phyloP scores from a whole-genome alignment of 116 monocot species.

The Trichopus zeylanicus region DNA sequence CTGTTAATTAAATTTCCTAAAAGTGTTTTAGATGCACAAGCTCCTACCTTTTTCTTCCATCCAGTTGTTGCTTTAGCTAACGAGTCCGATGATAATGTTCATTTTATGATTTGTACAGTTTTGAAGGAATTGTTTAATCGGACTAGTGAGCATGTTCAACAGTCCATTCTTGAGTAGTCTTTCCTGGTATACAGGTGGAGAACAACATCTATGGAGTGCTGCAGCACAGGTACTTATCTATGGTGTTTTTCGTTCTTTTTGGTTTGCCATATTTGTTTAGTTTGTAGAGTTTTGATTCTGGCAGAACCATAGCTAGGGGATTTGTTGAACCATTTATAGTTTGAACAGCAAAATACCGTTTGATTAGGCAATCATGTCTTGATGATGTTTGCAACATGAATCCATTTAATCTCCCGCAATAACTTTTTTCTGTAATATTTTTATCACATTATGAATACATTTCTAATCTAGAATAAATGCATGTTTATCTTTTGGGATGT shows the following conservation, averaged over 20 bases:
- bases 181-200: slow-evolving; percentile 69
- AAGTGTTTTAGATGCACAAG: slow-evolving; percentile 59
- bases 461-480: no score
- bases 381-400: no score
- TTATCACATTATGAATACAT: no score
- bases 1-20: slow-evolving; percentile 73
- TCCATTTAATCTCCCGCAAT: no score
- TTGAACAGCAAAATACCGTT: not conserved
- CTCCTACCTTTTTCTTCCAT: slow-evolving; percentile 60
- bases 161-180: slow-evolving; percentile 49
- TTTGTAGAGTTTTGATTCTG: no score
- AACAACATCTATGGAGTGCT: slow-evolving; percentile 70
- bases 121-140: slow-evolving; percentile 48
- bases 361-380: not conserved
- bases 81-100: slow-evolving; percentile 57
- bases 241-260: not conserved
- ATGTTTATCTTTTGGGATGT: no score
- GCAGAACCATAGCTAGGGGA: not conserved
- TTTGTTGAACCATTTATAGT: not conserved
- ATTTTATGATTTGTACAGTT: slow-evolving; percentile 50
- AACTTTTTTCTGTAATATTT: no score
- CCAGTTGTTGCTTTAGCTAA: slow-evolving; percentile 75
- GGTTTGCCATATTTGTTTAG: no score
- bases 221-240: slow-evolving; percentile 62
- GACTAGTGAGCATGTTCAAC: slow-evolving; percentile 23